phyloP scores from a whole-genome alignment of 495 filamentous ascomycete species.

The Penicillium pulvis region DNA sequence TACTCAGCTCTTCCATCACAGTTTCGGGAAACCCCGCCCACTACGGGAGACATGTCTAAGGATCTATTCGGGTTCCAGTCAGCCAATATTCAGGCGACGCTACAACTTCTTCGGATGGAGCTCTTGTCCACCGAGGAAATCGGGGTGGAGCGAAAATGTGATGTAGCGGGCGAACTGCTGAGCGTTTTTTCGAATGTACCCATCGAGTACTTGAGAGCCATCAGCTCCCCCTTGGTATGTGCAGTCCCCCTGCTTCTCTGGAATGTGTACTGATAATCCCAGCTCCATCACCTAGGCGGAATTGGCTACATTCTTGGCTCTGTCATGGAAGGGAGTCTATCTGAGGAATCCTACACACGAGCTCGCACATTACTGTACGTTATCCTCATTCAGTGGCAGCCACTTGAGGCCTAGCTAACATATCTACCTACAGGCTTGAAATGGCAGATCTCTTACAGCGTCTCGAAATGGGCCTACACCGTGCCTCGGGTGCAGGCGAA shows the following conservation, averaged over 20 bases:
- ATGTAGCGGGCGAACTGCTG: slow-evolving; percentile 51
- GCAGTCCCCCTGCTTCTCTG: too few relatives aligned
- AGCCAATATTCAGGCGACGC: slow-evolving; percentile 53
- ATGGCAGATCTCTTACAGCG: slow-evolving; percentile 52
- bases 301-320: slow-evolving; percentile 54
- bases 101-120: slow-evolving; percentile 53
- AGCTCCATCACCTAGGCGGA: slow-evolving; percentile 51
- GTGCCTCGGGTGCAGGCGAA: slow-evolving; percentile 39
- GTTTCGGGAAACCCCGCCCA: slow-evolving; percentile 39
- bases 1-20: slow-evolving; percentile 39
- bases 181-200: slow-evolving; percentile 48
- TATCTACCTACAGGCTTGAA: slow-evolving; percentile 24
- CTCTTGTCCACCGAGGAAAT: slow-evolving; percentile 44
- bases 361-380: slow-evolving; percentile 46
- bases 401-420: not conserved
- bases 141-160: slow-evolving; percentile 47
- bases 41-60: slow-evolving; percentile 32
- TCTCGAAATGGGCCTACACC: slow-evolving; percentile 44
- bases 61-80: slow-evolving; percentile 53
- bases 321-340: slow-evolving; percentile 50
- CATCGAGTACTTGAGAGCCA: slow-evolving; percentile 45
- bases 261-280: slow-evolving; percentile 6
- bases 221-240: slow-evolving; percentile 48
- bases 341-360: slow-evolving; percentile 47
- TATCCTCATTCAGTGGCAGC: not conserved